Evolutionary conservation across 1,284 basidiomycete genomes (phyloP), one percentile per base, ranked within the genome.

Genomic region (Coriolopsis trogii): DNA sequence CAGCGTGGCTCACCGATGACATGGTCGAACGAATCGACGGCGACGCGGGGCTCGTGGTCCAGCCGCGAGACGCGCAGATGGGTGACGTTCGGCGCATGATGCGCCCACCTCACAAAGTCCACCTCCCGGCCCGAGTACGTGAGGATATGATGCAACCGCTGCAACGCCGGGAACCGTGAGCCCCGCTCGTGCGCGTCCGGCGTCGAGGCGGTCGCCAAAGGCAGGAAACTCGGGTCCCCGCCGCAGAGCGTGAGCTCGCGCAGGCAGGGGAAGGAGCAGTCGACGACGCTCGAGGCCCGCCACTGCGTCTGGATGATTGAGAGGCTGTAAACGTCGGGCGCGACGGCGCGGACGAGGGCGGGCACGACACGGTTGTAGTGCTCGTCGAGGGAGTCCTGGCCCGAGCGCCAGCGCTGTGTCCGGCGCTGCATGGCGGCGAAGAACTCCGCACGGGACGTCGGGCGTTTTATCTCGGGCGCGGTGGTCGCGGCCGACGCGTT

Each of bases 131-230:
- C 29, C 6, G 31, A 25, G 9, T 42, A 46, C 13, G 51, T 41
- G 18, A 51, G 46, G 42, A 56, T 41, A n/a, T 48, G 45, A 23
- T 57, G 55, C 18, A 57, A 42, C 21, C 55, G 47, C 38, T 24
- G n/a, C 13, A 57, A 49, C 20, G 48, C 33, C 0, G 55, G 55
- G 25, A 50, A 57, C n/a, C 53, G 37, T 8, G 46, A 33, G 24
- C 30, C n/a, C n/a, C n/a, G n/a, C n/a, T n/a, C n/a, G n/a, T n/a
- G 24, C 16, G 29, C 43, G 16, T 12, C 34, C 9, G 43, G 41
- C 21, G 26, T 31, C 16, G 37, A 33, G n/a, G n/a, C n/a, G n/a
- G n/a, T n/a, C 18, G 16, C 18, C 33, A 53, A 48, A 2, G 46
- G 51, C 6, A 53, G 43, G 41, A 57, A 57, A 37, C 44, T 53